phyloP scores from a whole-genome alignment of 257 asterid genomes.

The Buddleja alternifolia region DNA sequence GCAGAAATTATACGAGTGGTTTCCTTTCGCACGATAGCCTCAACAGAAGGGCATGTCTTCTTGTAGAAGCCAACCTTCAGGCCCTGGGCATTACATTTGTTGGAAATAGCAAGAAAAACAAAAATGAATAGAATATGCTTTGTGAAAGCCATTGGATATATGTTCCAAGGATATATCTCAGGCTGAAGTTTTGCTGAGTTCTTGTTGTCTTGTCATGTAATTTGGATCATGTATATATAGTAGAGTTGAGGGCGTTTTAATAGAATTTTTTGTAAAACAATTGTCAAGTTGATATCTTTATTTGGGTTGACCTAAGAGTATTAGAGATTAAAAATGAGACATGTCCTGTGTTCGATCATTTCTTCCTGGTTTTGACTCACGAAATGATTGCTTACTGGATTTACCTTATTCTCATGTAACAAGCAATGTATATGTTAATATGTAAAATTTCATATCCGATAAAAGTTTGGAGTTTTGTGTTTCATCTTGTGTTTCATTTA shows the following conservation, averaged over 20 bases:
- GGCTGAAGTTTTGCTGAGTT: not conserved
- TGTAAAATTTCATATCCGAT: too few relatives aligned
- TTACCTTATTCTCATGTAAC: too few relatives aligned
- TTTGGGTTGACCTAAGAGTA: conserved; percentile 32
- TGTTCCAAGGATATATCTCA: not conserved
- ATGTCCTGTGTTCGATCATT: not conserved
- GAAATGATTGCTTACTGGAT: too few relatives aligned
- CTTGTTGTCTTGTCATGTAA: not conserved
- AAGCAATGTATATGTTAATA: too few relatives aligned
- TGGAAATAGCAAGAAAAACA: conserved; percentile 30
- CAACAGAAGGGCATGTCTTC: conserved; percentile 50
- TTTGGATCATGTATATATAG: conserved; percentile 1
- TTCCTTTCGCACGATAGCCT: conserved; percentile 46
- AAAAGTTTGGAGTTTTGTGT: too few relatives aligned
- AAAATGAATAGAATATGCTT: conserved; percentile 27
- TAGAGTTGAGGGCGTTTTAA: not conserved
- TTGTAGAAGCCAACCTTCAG: conserved; percentile 41
- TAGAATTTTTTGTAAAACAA: conserved; percentile 1
- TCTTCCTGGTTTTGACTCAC: not conserved
- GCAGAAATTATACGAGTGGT: conserved; percentile 39
- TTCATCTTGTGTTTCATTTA: too few relatives aligned
- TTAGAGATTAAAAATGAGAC: not conserved
- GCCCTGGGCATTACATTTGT: conserved; percentile 38
- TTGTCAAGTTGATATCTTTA: conserved; percentile 27
- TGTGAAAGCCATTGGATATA: conserved; percentile 41